A percentile compares a stretch with the other conserved stretches of the same genome.
Conservation (phyloP, 177 flowering plant genomes). For the Vitis hybrid region DNA sequence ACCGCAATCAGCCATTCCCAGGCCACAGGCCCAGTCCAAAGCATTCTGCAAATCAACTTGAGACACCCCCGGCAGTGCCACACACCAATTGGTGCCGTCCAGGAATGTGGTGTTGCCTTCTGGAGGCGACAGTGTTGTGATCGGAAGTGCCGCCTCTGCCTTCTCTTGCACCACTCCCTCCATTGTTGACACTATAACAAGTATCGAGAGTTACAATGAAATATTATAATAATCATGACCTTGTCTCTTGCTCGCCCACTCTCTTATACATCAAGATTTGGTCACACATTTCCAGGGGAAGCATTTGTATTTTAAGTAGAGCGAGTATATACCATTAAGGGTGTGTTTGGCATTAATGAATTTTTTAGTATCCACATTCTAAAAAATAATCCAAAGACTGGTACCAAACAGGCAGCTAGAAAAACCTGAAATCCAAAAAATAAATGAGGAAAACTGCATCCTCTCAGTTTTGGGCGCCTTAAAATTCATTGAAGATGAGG, state of each 20-base stretch:
- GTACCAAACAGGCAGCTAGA: too few relatives aligned
- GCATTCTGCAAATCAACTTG: conserved; percentile 76
- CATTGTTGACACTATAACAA: conserved; percentile 16
- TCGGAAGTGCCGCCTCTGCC: conserved; percentile 51
- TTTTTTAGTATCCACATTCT: too few relatives aligned
- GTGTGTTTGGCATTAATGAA: too few relatives aligned
- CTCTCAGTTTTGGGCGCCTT: too few relatives aligned
- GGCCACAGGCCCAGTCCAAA: conserved; percentile 92
- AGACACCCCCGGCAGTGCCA: conserved; percentile 64
- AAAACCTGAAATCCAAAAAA: too few relatives aligned
- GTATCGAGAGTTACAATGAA: background rate
- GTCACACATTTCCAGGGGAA: background rate
- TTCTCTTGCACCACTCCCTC: conserved; percentile 41
- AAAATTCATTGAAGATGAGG: too few relatives aligned
- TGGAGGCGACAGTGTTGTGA: conserved; percentile 61
- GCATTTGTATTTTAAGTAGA: too few relatives aligned
- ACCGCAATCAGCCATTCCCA: conserved; percentile 65
- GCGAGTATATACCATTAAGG: too few relatives aligned
- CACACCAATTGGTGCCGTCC: conserved; percentile 84
- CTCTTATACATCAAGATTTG: background rate
- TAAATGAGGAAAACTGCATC: too few relatives aligned
- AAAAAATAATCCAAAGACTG: too few relatives aligned
- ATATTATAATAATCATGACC: background rate
- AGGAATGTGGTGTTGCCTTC: conserved; percentile 96
- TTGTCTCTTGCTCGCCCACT: background rate